phyloP scores from a whole-genome alignment of 2,329 filamentous ascomycete genomes.

The Arthrinium puccinioides region DNA sequence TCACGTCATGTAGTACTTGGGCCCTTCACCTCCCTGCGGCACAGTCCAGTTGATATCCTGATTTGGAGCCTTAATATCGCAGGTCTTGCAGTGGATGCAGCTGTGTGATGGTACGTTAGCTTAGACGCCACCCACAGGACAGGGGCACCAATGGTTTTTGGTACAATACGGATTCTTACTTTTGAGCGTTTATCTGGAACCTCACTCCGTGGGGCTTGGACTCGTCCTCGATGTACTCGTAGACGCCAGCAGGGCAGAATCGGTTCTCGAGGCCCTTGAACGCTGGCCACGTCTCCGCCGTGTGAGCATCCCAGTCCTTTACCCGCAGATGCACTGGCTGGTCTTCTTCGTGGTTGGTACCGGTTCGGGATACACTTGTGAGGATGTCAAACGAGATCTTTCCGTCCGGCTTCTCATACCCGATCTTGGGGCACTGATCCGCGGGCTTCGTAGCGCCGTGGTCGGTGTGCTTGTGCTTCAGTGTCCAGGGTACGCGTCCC shows the following conservation, averaged over 20 bases:
- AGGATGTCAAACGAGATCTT: conserved; percentile 94
- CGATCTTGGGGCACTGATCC: conserved; percentile 77
- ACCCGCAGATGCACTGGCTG: conserved; percentile 95
- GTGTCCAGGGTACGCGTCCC: conserved; percentile 83
- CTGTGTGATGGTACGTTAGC: conserved; percentile 38
- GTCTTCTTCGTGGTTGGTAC: conserved; percentile 98
- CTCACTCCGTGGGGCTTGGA: conserved; percentile 80
- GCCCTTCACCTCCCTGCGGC: conserved; percentile 80
- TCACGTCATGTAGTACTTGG: conserved; percentile 65
- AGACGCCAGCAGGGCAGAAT: conserved; percentile 95
- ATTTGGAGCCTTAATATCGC: conserved; percentile 93
- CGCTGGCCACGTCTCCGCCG: conserved; percentile 71
- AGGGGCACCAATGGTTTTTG: not conserved
- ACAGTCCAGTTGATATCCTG: conserved; percentile 98
- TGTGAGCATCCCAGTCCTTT: conserved; percentile 89
- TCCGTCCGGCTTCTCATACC: conserved; percentile 94
- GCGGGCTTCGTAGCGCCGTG: conserved; percentile 72
- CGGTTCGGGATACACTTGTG: conserved; percentile 89
- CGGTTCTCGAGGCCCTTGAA: conserved; percentile 93
- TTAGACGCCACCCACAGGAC: conserved; percentile 1
- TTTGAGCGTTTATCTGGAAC: conserved; percentile 97
- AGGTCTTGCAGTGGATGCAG: conserved; percentile 99
- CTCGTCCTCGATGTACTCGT: conserved; percentile 93
- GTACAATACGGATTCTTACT: conserved; percentile 55
- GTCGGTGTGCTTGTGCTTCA: conserved; percentile 77